These are phyloP conservation scores for Cladosporium sp. DNA, from an alignment of 2,329 filamentous ascomycete species.

Conservation along the genomic window DNA sequence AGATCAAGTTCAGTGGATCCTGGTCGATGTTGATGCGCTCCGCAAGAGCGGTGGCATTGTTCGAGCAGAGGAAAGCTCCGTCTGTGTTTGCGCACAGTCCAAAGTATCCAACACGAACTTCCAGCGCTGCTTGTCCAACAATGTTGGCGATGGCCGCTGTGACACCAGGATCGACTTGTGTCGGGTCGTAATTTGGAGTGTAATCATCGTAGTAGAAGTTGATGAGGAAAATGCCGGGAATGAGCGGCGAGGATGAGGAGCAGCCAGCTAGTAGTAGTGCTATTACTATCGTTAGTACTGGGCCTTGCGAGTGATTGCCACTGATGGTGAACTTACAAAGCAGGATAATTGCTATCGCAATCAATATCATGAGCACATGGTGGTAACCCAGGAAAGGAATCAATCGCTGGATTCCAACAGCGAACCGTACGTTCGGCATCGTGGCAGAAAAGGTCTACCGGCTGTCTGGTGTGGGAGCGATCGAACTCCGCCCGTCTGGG, in stretches of 20 bases:
- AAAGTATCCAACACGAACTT: slow-evolving; percentile 95
- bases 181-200: slow-evolving; percentile 74
- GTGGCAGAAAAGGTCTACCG: slow-evolving; percentile 38
- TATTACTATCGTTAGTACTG: slow-evolving; percentile 40
- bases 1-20: slow-evolving; percentile 94
- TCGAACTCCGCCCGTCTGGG: slow-evolving; percentile 20
- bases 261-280: slow-evolving; percentile 92
- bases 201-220: slow-evolving; percentile 96
- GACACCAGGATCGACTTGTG: slow-evolving; percentile 88
- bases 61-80: slow-evolving; percentile 90
- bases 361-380: slow-evolving; percentile 96
- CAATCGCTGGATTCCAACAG: slow-evolving; percentile 55
- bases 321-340: slow-evolving; percentile 67
- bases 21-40: slow-evolving; percentile 87
- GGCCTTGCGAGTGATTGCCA: neutral
- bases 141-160: slow-evolving; percentile 86
- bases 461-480: slow-evolving; percentile 29
- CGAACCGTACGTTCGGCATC: slow-evolving; percentile 53
- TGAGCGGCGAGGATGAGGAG: slow-evolving; percentile 91
- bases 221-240: slow-evolving; percentile 94
- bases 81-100: slow-evolving; percentile 95
- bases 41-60: slow-evolving; percentile 91
- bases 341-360: slow-evolving; percentile 89
- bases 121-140: slow-evolving; percentile 77
- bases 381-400: slow-evolving; percentile 67